phyloP scores from a whole-genome alignment of 106 monocot species.

The Chionographis japonica region DNA sequence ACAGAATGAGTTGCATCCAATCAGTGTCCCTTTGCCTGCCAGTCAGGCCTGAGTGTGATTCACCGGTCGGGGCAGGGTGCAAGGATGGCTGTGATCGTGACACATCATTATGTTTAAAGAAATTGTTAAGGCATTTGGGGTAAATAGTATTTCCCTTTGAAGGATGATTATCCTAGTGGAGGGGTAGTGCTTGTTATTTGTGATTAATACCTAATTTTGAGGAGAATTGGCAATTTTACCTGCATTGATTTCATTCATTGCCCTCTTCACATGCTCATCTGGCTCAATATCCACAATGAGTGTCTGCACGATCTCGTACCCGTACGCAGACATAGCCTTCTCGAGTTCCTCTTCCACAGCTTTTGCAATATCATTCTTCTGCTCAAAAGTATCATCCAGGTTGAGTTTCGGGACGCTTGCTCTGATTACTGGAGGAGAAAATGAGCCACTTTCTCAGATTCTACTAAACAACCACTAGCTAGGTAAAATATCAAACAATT shows the following conservation, averaged over 20 bases:
- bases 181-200: no score
- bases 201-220: no score
- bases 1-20: no score
- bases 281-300: constrained; percentile 84
- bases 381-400: constrained; percentile 75
- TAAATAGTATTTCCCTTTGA: no score
- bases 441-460: background rate
- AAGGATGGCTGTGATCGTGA: no score
- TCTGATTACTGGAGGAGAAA: constrained; percentile 60
- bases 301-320: constrained; percentile 79
- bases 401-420: constrained; percentile 75
- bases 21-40: no score
- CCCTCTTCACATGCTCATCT: constrained; percentile 67
- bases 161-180: no score
- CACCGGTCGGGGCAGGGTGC: no score
- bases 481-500: background rate
- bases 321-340: constrained; percentile 91
- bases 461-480: background rate
- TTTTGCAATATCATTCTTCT: constrained; percentile 80
- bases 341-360: constrained; percentile 75
- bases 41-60: no score
- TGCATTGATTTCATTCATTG: constrained; percentile 91
- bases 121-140: no score
- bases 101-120: no score
- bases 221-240: constrained; percentile 14